These are phyloP conservation scores for Eutypa lata DNA, from an alignment of 2,329 filamentous ascomycete genomes.

Conservation along the genomic window DNA sequence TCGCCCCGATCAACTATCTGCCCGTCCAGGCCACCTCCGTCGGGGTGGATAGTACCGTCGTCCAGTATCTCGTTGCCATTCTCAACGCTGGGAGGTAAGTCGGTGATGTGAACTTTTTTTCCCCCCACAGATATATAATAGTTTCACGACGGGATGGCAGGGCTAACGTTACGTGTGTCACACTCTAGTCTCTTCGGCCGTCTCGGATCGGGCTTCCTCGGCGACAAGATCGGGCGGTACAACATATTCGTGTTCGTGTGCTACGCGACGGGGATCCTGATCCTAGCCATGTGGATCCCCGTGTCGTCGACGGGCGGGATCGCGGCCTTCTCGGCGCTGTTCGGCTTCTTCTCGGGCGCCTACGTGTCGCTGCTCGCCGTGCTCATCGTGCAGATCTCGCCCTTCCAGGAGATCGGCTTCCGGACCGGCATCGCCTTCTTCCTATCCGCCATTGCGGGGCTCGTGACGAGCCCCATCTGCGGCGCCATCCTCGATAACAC, in stretches of 20 bases:
- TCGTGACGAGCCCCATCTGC: slow-evolving; percentile 48
- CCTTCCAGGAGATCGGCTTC: slow-evolving; percentile 49
- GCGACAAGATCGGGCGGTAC: slow-evolving; percentile 11
- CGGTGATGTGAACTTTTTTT: not conserved
- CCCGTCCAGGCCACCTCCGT: slow-evolving; percentile 27
- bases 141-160: no score
- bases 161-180: no score
- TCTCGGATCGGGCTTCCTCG: slow-evolving; percentile 6
- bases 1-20: slow-evolving; percentile 34
- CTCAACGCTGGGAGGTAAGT: slow-evolving; percentile 31
- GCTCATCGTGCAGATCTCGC: slow-evolving; percentile 41
- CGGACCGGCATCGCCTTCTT: slow-evolving; percentile 51
- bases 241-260: slow-evolving; percentile 36
- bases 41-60: slow-evolving; percentile 25
- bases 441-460: slow-evolving; percentile 45
- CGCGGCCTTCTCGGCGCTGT: slow-evolving; percentile 18
- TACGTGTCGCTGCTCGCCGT: slow-evolving; percentile 20
- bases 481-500: slow-evolving; percentile 27
- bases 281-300: slow-evolving; percentile 27
- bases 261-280: slow-evolving; percentile 27
- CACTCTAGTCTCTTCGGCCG: slow-evolving; percentile 7
- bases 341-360: slow-evolving; percentile 22
- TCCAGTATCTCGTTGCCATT: slow-evolving; percentile 34
- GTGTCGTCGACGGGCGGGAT: slow-evolving; percentile 13
- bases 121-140: not conserved